Percentiles rank a stretch among this genome's conserved stretches.
Conservation (phyloP, 805 yeast genomes). For the Yamadazyma laniorum region DNA sequence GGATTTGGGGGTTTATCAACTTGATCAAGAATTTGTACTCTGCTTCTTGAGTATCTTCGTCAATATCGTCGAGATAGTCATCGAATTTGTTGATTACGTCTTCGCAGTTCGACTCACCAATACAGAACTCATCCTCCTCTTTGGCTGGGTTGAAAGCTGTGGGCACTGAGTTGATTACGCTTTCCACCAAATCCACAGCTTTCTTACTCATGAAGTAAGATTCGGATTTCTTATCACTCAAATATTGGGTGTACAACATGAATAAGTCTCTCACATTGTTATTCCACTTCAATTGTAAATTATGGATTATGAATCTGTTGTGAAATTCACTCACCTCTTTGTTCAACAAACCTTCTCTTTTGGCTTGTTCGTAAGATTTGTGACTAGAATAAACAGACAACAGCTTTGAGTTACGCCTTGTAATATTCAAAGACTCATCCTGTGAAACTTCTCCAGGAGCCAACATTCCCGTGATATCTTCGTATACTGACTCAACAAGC, state of each 20-base stretch:
- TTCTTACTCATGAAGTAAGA: conserved; percentile 47
- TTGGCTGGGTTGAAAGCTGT: conserved; percentile 15
- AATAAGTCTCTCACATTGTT: conserved; percentile 62
- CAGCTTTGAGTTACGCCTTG: conserved; percentile 16
- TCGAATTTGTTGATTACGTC: conserved; percentile 49
- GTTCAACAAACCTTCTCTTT: conserved; percentile 21
- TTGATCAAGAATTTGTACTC: conserved; percentile 63
- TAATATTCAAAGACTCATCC: conserved; percentile 5
- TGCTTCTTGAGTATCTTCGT: conserved; percentile 39
- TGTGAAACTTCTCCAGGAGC: conserved; percentile 7
- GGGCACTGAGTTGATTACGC: conserved; percentile 25
- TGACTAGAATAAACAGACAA: conserved; percentile 33
- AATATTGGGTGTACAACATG: conserved; percentile 51
- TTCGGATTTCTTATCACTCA: conserved; percentile 42
- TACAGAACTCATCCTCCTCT: conserved; percentile 17
- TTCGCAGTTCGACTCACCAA: conserved; percentile 22
- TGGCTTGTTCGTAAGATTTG: conserved; percentile 23
- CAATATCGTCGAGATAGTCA: conserved; percentile 45
- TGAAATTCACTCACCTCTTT: conserved; percentile 41
- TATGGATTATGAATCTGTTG: conserved; percentile 72
- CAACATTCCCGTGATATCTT: conserved; percentile 17
- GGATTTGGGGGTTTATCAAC: conserved; percentile 80
- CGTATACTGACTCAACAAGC: conserved; percentile 25
- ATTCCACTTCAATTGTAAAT: conserved; percentile 78
- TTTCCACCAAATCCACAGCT: conserved; percentile 50